Evolutionary conservation across 441 rosid genomes (phyloP).

Genomic region (Breynia disticha): DNA sequence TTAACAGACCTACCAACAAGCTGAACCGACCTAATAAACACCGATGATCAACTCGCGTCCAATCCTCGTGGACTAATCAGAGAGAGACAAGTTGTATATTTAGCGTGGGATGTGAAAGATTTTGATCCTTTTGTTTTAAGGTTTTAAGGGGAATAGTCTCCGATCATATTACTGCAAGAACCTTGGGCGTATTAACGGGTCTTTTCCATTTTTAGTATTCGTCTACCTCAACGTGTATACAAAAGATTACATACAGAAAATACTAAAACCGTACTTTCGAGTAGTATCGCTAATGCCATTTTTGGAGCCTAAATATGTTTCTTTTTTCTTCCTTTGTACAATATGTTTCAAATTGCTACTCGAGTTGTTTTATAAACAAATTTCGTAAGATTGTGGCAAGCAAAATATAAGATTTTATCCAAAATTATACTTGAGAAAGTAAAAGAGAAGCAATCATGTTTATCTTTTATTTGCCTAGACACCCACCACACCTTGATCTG

Average conservation of each 20-base stretch:
- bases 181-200: conserved; percentile 5
- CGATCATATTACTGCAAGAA: conserved; percentile 6
- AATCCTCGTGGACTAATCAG: conserved; percentile 6
- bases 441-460: conserved; percentile 33
- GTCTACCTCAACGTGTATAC: too few species aligned
- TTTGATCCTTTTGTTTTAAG: conserved; percentile 12
- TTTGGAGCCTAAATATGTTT: too few species aligned
- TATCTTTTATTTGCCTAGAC: conserved; percentile 19
- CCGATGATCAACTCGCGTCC: too few species aligned
- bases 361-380: conserved; percentile 6
- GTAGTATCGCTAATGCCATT: too few species aligned
- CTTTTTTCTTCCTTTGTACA: too few species aligned
- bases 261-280: too few species aligned
- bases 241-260: too few species aligned
- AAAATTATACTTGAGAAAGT: conserved; percentile 10
- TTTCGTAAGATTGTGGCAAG: conserved; percentile 18
- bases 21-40: too few species aligned
- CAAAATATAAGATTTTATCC: conserved; percentile 3
- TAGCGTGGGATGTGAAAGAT: conserved; percentile 2
- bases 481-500: conserved; percentile 7
- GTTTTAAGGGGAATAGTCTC: conserved; percentile 6
- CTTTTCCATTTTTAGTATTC: too few species aligned
- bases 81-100: conserved; percentile 2
- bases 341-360: too few species aligned
- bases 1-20: too few species aligned